These are phyloP conservation scores for Thuja plicata DNA, from an alignment of 83 land plant genomes.

Conservation along the genomic window DNA sequence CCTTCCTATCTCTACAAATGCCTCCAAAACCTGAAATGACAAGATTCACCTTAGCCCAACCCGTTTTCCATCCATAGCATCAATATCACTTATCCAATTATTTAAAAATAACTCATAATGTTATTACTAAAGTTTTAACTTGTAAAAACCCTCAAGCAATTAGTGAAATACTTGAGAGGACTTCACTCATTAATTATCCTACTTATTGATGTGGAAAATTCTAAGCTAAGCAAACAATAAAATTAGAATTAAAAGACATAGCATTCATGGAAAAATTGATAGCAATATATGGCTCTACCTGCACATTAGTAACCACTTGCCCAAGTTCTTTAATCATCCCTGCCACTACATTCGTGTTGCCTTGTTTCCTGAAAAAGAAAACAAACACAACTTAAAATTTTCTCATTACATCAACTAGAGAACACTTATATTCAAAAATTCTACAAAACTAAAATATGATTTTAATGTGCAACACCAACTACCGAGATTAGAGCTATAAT, in stretches of 20 bases:
- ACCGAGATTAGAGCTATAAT: neutral
- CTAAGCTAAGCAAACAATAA: neutral
- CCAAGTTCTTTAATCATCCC: conserved; percentile 91
- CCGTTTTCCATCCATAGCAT: neutral
- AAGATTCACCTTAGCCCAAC: neutral
- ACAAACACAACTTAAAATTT: neutral
- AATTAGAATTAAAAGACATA: neutral
- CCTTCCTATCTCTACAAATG: neutral
- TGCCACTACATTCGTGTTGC: conserved; percentile 88
- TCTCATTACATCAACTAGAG: neutral
- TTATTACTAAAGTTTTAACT: neutral
- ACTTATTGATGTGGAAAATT: neutral
- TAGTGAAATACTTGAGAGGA: neutral
- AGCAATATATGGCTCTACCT: conserved; percentile 41
- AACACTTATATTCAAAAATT: neutral
- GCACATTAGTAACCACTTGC: conserved; percentile 79
- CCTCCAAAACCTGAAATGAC: neutral
- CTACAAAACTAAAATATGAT: neutral
- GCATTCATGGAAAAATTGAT: neutral
- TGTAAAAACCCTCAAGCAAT: neutral
- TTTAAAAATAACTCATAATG: neutral
- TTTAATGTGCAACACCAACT: neutral
- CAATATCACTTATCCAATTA: neutral
- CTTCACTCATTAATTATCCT: neutral
- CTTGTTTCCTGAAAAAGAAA: conserved; percentile 69